Conservation (phyloP, 176 grass and related monocot genomes). For the Ensete ventricosum region DNA sequence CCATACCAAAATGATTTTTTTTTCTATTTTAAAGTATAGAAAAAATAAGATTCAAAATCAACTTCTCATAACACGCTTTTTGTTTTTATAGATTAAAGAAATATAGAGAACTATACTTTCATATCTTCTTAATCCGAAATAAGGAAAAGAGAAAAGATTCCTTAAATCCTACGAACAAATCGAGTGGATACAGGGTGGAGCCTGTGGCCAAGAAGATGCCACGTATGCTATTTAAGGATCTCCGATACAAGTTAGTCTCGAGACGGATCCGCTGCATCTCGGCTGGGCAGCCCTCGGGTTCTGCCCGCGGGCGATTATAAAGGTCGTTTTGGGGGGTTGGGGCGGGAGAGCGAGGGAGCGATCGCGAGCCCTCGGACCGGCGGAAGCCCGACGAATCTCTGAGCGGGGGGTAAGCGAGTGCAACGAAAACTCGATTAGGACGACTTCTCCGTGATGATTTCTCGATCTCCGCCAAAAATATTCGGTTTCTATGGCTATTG, state of each 20-base stretch:
- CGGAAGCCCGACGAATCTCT: background rate
- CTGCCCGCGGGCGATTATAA: background rate
- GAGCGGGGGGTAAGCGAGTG: slow-evolving; percentile 2
- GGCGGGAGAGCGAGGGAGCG: background rate
- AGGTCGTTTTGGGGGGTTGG: background rate
- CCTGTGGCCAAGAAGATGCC: background rate
- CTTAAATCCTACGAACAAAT: too few species aligned
- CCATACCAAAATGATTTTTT: too few species aligned
- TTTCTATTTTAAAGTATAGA: too few species aligned
- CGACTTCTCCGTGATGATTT: background rate
- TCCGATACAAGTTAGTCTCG: background rate
- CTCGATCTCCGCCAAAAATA: background rate
- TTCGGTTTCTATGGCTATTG: background rate
- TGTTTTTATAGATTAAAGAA: too few species aligned
- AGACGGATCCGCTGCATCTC: background rate
- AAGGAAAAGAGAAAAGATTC: too few species aligned
- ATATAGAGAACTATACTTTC: too few species aligned
- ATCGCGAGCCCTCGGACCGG: background rate
- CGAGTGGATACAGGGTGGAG: too few species aligned
- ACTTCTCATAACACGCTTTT: too few species aligned
- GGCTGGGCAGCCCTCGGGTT: background rate
- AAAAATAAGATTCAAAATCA: too few species aligned
- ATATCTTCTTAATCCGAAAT: too few species aligned
- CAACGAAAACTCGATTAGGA: background rate
- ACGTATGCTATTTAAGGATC: background rate